Evolutionary conservation across 2,329 filamentous ascomycete species (phyloP), one percentile per base, ranked within the genome.

Genomic region (Botrytis byssoidea): DNA sequence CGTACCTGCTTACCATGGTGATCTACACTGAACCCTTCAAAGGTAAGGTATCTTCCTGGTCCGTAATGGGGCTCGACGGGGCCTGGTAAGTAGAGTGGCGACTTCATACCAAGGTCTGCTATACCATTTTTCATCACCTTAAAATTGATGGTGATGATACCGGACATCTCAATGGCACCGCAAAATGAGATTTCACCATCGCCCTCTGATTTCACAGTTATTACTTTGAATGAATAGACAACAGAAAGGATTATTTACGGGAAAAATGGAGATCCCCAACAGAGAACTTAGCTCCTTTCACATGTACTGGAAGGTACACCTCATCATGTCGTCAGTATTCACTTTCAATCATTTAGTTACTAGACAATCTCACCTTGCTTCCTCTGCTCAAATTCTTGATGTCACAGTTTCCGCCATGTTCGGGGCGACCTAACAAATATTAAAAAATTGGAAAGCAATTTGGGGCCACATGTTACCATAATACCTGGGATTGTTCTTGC

Each of bases 121-220:
- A 97, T 87, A 32, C 94, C 95, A 76, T 89, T 87, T 82, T 96
- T 97, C 85, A 97, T 90, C 25, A 97, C 92, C 68, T 89, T 90
- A 85, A 97, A 95, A 79, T 96, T 97, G 82, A 97, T 88, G 4
- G 94, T 97, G 78, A 97, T 97, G 61, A 93, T 85, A 7, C 94
- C 94, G 0, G 94, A 93, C 93, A 98, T 98, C 82, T 98, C 95
- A 79, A 97, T 98, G 9, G 94, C 95, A 32, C 92, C 92, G 76
- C 92, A 94, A 81, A 94, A 98, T 4, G 90, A 93, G 74, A 97
- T 97, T 81, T 97, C 94, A 10, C 94, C 94, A 80, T 97, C 94
- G 14, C 94, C 94, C 83, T 97, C 92, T 6, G 89, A 91, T 82
- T 96, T 97, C 16, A 63, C 37, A 9, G 44, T 72, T 25, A 66